A percentile compares a stretch with the other conserved stretches of the same genome.
phyloP scores from a whole-genome alignment of 192 early-diverging fungal species.

The Coemansia sp. region DNA sequence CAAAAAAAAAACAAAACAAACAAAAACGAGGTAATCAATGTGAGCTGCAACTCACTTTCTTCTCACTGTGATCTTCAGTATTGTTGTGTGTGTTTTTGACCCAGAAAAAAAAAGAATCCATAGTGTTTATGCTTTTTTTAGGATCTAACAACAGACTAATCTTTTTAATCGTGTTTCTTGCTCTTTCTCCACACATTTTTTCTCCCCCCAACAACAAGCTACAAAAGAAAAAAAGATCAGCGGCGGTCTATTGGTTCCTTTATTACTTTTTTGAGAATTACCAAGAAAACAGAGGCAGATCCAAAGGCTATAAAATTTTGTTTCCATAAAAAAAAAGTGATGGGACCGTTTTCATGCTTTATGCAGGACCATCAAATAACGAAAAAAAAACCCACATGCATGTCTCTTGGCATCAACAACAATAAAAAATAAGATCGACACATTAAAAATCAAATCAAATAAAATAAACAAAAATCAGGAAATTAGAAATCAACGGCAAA shows the following conservation, averaged over 20 bases:
- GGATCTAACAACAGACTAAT: background rate
- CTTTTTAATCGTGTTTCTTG: background rate
- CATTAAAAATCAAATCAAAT: background rate
- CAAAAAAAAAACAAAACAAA: background rate
- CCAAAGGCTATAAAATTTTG: too few relatives aligned
- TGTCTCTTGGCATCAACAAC: background rate
- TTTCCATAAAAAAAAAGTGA: background rate
- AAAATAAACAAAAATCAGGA: background rate
- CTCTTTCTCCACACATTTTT: background rate
- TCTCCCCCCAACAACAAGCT: background rate
- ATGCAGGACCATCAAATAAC: background rate
- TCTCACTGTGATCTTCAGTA: background rate
- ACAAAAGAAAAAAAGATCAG: background rate
- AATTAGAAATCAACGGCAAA: slow-evolving; percentile 46
- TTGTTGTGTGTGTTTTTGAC: background rate
- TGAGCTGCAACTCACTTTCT: background rate
- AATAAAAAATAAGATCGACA: background rate
- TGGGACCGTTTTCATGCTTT: background rate
- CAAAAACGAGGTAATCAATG: background rate
- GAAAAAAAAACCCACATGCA: background rate
- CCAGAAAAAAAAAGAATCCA: background rate
- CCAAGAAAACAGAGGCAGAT: too few relatives aligned
- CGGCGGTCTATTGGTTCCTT: background rate
- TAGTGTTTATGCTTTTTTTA: background rate
- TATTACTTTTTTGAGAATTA: background rate